Base-by-base conservation (phyloP, 768 basidiomycete species). In the Baorangia bicolor region DNA sequence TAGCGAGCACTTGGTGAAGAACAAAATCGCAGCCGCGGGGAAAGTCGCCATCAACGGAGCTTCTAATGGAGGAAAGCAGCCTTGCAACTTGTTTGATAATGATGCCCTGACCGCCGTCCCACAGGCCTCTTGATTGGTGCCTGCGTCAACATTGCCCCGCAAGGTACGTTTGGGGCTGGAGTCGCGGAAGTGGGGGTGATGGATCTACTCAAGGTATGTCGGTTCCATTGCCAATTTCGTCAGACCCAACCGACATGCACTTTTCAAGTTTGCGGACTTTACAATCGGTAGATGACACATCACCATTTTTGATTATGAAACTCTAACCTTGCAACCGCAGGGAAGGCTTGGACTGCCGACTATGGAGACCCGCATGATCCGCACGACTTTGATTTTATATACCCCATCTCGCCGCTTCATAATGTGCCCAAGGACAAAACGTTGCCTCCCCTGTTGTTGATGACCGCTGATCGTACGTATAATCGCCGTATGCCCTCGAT, bases 351-450 rank as follows among this genome's bases (percentile, higher is more conserved):
- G 92, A 83, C 79, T 2, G 80, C 84, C 25, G 92, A 93, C 70
- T 93, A 87, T 54, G 91, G 91, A 18, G 74, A 88, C 64, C 86
- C 91, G 3, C 83, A 88, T 62, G 77, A 85, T 55, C 78, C 90
- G 4, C 75, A 84, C 13, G 90, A 90, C 60, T 94, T 94, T 63
- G 92, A 94, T 73, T 92, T 89, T 73, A 90, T 92, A 60, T 78
- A 83, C 66, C 86, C 85, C 2, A 80, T 89, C 55, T 93, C 91
- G 11, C 91, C 92, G 0, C 63, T 94, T 28, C 91, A 94, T 69
- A 93, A 88, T 60, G 77, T 93, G n/a, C 79, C 85, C 39, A 75
- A 74, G 43, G 74, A 81, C 61, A 83, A 77, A 67, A 70, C 76
- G 6, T 73, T 89, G 41, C 92, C 92, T 1, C 83, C 92, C 0